Conservation (phyloP, 2,329 filamentous ascomycete genomes). For the Coniochaeta ligniaria region DNA sequence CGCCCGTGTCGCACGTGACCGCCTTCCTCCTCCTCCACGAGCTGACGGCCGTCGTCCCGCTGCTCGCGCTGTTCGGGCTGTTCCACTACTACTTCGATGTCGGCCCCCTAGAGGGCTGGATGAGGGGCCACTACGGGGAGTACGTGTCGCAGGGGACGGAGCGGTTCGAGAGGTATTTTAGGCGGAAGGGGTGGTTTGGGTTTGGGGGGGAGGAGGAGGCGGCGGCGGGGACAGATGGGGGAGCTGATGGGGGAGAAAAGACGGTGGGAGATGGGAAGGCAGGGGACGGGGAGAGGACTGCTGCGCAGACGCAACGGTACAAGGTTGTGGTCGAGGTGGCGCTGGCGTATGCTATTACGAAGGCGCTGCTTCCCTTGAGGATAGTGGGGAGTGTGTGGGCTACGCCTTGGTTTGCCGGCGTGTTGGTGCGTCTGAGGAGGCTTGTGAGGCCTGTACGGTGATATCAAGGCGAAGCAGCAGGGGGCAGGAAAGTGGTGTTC, state of each 20-base stretch:
- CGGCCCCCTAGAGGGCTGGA: slow-evolving; percentile 53
- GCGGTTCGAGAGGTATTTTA: slow-evolving; percentile 71
- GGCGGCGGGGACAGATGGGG: slow-evolving; percentile 12
- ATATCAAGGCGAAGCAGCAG: neutral
- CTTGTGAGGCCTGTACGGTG: slow-evolving; percentile 18
- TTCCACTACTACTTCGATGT: slow-evolving; percentile 81
- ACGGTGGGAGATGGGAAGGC: slow-evolving; percentile 18
- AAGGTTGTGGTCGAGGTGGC: slow-evolving; percentile 64
- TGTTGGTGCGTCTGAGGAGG: slow-evolving; percentile 38
- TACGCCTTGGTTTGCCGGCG: slow-evolving; percentile 84
- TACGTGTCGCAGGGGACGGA: slow-evolving; percentile 57
- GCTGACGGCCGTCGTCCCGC: slow-evolving; percentile 75
- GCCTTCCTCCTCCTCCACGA: slow-evolving; percentile 91
- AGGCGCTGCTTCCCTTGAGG: slow-evolving; percentile 71
- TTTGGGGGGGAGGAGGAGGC: slow-evolving; percentile 33
- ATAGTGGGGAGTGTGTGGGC: slow-evolving; percentile 76
- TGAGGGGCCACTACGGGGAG: slow-evolving; percentile 35
- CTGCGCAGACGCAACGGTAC: slow-evolving; percentile 28
- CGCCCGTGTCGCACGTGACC: slow-evolving; percentile 74
- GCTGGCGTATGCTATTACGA: slow-evolving; percentile 85
- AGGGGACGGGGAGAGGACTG: neutral
- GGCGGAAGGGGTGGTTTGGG: slow-evolving; percentile 74
- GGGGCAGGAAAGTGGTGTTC: neutral
- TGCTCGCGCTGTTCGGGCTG: slow-evolving; percentile 64
- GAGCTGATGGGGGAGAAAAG: slow-evolving; percentile 18